Evolutionary conservation across 2,329 filamentous ascomycete genomes (phyloP), one percentile per base, ranked within the genome.

Genomic region (Fusarium succisae): DNA sequence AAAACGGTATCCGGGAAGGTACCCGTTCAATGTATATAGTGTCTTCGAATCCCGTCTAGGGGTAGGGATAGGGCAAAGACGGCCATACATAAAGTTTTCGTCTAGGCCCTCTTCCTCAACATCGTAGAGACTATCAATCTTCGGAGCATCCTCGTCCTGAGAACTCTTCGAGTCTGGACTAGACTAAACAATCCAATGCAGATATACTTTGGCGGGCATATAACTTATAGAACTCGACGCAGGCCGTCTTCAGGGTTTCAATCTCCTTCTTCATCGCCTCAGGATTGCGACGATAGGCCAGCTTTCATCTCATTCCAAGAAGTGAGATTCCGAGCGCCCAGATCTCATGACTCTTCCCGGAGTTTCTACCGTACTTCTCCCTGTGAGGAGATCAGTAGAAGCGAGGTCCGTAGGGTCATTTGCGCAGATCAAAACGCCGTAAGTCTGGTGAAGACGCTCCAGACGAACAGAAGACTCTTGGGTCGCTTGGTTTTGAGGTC

Each of bases 241-340:
- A 47, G 13, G 24, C 24, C 13, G 24, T n/a, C n/a, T n/a, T n/a
- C n/a, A n/a, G n/a, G n/a, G 18, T 18, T 28, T 47, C 13, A 3
- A 47, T 47, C 24, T 22, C 44, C 24, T 47, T 47, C 18, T 28
- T 13, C 26, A 5, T 4, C 13, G 24, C 18, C 18, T 22, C 22
- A 22, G 20, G 24, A 22, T 28, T 47, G 24, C 18, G 18, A 22
- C 18, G 8, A 28, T 28, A 28, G 13, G 26, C 24, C 20, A n/a
- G n/a, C n/a, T n/a, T 7, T 28, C 24, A 13, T 53, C 80, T 69
- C 79, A 82, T 79, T 4, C 73, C 77, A 14, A 82, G 72, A 22
- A 80, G 45, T 11, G 78, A 77, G 15, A 82, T 65, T 2, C 80
- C 79, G 10, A 82, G 62, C 7, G 81, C 81, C 81, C 80, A 82